Base-by-base conservation (phyloP, 208 protist genomes). In the Acanthamoeba sp. region DNA sequence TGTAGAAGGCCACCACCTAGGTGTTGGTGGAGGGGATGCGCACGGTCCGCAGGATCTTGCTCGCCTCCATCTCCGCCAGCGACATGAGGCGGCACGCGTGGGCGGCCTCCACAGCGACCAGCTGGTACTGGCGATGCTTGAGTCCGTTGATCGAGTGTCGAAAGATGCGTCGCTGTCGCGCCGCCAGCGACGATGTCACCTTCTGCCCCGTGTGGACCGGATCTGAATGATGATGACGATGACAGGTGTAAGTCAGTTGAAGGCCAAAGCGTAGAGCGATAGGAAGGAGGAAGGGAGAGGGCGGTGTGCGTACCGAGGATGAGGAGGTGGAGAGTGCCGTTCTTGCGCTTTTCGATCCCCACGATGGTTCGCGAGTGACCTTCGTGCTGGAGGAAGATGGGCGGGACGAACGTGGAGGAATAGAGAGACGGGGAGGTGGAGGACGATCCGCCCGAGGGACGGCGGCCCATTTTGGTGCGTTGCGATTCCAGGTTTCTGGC, bases 311-410 rank as follows among this genome's bases (percentile, higher is more conserved):
- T 62, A 93, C 90, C 90, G n/a, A 93, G 69, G 6, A 93, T 93
- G 36, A 93, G 90, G 1, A 93, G 69, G 36, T 93, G 90, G 2
- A 93, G 50, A 6, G 90, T 69, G 59, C 69, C 69, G 50, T 93
- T 84, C 42, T 82, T 93, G 29, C 90, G 40, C 90, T 93, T 93
- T 42, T 93, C 90, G 24, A 93, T 93, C 1, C 90, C 90, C n/a
- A 93, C 66, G 38, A 93, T 82, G 24, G 90, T 93, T 22, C 90
- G 90, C 40, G 90, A 93, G 45, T 93, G 90, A n/a, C 90, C 90
- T 20, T 93, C 90, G 45, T 93, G 90, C 29, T 93, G 90, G 29
- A 93, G 48, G 66, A 93, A 93, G 24, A 93, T 59, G 14, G 90
- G 69, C 14, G 90, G 90, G 18, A 82, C 45, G 45, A 82, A 93